Evolutionary conservation across 78 protist genomes (phyloP), one percentile per base, ranked within the genome.

Genomic region (Mantamonas sphyraenae): DNA sequence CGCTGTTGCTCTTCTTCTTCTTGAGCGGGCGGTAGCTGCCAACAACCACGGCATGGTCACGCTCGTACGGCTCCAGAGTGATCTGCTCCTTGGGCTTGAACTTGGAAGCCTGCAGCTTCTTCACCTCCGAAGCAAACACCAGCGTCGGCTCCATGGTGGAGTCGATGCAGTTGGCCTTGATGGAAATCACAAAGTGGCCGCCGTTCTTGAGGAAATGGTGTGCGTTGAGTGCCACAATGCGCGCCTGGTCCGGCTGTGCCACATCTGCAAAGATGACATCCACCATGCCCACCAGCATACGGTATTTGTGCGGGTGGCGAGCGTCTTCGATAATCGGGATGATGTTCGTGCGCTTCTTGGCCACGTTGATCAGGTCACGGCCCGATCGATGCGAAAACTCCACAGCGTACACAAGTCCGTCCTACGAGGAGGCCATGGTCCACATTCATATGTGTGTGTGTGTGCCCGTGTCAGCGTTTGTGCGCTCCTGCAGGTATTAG

Each of bases 251-350:
- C 28, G 99, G 99, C 87, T 97, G 99, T 9, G 99, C 99, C 1
- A 98, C 99, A 77, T 98, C 99, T 8, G 98, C 97, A 66, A 98
- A 98, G 58, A 98, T 37, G 30, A 42, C 56, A 74, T 98, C 99
- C 16, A 95, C 99, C 99, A 98, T 97, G 56, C 93, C 93, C 39
- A 97, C 92, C 47, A 97, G 87, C 98, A 95, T 95, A 64, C 98
- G 64, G 94, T 96, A 96, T 68, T 91, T 89, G 69, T 84, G 85
- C 24, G 99, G 99, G 82, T 84, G 90, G 33, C 99, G 90, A 0
- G 99, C 99, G 64, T 98, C 99, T 79, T 95, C 99, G 37, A 98
- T 76, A 64, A 98, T 97, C 61, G 99, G 99, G 75, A 98, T 88
- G 37, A 98, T 81, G 90, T 98, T 98, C 24, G 96, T 83, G 56